Conservation (phyloP, 108 stramenopile species). For the Nitzschia sp. region DNA sequence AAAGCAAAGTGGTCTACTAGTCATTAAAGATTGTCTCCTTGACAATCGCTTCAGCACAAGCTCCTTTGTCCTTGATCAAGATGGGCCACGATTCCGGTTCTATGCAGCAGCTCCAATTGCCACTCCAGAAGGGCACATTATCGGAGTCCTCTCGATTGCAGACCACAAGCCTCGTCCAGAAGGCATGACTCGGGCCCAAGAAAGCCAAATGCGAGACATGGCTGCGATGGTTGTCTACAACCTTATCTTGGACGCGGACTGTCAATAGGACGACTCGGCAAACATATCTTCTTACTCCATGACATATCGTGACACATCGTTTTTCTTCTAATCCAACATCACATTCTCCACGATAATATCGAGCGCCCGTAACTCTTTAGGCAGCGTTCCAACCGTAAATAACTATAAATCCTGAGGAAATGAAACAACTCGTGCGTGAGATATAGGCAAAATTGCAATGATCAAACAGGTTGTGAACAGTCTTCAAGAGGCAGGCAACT, state of each 20-base stretch:
- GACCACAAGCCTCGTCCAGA: not conserved
- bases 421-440: too few species aligned
- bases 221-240: constrained; percentile 4
- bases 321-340: too few species aligned
- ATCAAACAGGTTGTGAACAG: too few species aligned
- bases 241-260: not conserved
- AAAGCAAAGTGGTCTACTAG: not conserved
- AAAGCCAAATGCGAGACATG: constrained; percentile 2
- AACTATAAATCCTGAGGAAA: too few species aligned
- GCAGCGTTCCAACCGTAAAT: too few species aligned
- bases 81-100: not conserved
- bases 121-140: constrained; percentile 5
- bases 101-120: constrained; percentile 2
- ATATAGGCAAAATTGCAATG: too few species aligned
- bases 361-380: too few species aligned
- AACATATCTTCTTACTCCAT: too few species aligned
- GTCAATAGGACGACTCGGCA: not conserved
- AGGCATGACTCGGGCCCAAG: not conserved
- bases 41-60: not conserved
- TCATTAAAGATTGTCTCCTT: not conserved
- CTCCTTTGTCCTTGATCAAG: not conserved
- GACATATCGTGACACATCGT: too few species aligned
- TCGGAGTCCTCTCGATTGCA: constrained; percentile 8
- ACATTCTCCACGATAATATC: too few species aligned
- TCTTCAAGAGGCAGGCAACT: too few species aligned